Evolutionary conservation across 371 early-diverging fungal species (phyloP), one percentile per base, ranked within the genome.

Genomic region (Rhizopus arrhizus): DNA sequence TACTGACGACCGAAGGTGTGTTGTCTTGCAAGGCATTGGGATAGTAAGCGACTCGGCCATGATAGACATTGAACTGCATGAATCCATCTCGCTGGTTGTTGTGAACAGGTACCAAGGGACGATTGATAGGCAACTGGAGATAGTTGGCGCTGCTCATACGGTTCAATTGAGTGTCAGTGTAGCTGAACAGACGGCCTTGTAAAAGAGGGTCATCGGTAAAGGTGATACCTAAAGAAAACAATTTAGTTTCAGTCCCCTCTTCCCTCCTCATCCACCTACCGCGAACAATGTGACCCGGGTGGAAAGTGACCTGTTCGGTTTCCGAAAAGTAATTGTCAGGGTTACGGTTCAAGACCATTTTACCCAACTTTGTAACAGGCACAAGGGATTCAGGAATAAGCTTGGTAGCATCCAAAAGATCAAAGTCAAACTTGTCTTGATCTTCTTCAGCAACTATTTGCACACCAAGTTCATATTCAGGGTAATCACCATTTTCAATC

Each of bases 21-120:
- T 77, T 77, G 13, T 48, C 53, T 56, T 73, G 71, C 11, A 71
- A n/a, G 0, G 38, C 61, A 40, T 71, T 73, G 47, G 77, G 73
- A 38, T 40, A 73, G 36, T 77, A 77, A 35, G 69, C 53, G 2
- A 77, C 77, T 4, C 47, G 31, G 0, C 77, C 77, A 16, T 63
- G 62, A 51, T 62, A 61, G 10, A 73, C 60, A 2, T 64, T 65
- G 15, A 13, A 35, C 48, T 69, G 70, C 59, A 59, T 66, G 46
- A 56, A 75, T 3, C 84, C 85, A 64, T 81, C 85, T 12, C 85
- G 80, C 48, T 82, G 77, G 53, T 82, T 77, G 66, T 85, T 81
- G 54, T 68, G 69, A 29, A 78, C 76, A 15, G 71, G 63, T 12
- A 52, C 59, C 10, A 73, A 32, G 5, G 82, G 79, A 32, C 64